Base-by-base conservation (phyloP, 306 rosid species). In the Hippophae tibetana region DNA sequence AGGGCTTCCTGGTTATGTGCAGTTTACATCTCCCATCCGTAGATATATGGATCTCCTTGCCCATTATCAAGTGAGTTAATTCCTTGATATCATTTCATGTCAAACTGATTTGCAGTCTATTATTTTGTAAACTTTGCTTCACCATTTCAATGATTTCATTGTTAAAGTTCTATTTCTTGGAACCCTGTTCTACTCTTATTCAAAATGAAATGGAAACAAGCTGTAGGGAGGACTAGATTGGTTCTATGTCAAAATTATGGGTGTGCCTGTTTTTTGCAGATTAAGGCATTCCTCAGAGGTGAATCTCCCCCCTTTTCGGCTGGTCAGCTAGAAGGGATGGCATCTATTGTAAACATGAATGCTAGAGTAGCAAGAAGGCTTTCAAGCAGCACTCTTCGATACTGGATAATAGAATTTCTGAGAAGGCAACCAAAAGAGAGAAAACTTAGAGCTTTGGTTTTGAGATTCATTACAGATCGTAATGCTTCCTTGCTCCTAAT, bases 21-120 rank as follows among this genome's bases (percentile, higher is more conserved):
- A 93, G 71, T 93, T 93, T 78, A 93, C 99, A 56, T 93, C 99
- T 73, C 99, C 99, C 67, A 93, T 92, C 69, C 86, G 99, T 18
- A 80, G 99, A 82, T 93, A 93, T 84, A 49, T 88, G 81, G 97
- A 93, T 79, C 89, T 93, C 69, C 86, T 89, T 61, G 90, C 99
- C 58, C 99, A 88, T 78, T 89, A 88, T 81, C 99, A 93, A 87
- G 99, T 81, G 47, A 50, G 61, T 56, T 69, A 63, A 12, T 6
- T 41, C 50, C 66, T 61, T 69, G 42, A 31, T 5, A 18, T 68
- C n/a, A 44, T 45, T n/a, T 54, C 31, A 25, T 47, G 27, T 49
- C 61, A 56, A 60, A 67, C 56, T 61, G 44, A 11, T 48, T 11
- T 61, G 58, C 64, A 60, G 44, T 53, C 72, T 57, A 55, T 14